Base-by-base conservation (phyloP, 208 protist genomes). In the Acanthamoeba triangularis region DNA sequence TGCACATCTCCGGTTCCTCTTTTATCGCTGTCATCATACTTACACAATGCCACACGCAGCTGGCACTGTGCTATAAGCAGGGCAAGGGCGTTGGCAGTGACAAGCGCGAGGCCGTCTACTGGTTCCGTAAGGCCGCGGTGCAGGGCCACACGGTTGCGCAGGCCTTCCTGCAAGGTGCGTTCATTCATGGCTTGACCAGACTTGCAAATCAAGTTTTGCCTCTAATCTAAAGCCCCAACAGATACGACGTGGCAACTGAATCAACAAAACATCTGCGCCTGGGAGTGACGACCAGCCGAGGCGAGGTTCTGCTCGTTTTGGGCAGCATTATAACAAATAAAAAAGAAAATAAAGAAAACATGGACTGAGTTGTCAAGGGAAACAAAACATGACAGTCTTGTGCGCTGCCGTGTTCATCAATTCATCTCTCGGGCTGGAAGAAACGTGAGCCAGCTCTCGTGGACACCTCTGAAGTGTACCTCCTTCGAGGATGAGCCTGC, bases 31-130 rank as follows among this genome's bases (percentile, higher is more conserved):
- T 67, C 23, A 61, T 61, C 56, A 25, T 61, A 14, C 56, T 61
- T 2, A 25, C 2, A 61, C 56, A 28, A 30, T 20, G 25, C 25
- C 16, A 7, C 61, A 25, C 37, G 69, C 41, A 90, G 84, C 47
- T 94, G 90, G 90, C 90, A 14, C 90, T 94, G 23, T 72, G 63
- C 63, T 94, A 94, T 61, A 94, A 94, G 65, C 63, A 94, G 65
- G 90, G 61, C 67, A 94, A 61, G 41, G 90, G 65, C 47, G 44
- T 94, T 5, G n/a, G 30, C 25, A 54, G n/a, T 20, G 52, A 94
- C 61, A 94, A 94, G 44, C 37, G 65, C 5, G 65, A 94, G 90
- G 90, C 90, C 25, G 65, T 94, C 37, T 78, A 30, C 30, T 94
- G 90, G 90, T 94, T 94, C 90, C 90, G 90, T 25, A 44, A 94